Evolutionary conservation across 345 rosid species (phyloP), one percentile per base, ranked within the genome.

Genomic region (Eucalyptus erythrocorys): DNA sequence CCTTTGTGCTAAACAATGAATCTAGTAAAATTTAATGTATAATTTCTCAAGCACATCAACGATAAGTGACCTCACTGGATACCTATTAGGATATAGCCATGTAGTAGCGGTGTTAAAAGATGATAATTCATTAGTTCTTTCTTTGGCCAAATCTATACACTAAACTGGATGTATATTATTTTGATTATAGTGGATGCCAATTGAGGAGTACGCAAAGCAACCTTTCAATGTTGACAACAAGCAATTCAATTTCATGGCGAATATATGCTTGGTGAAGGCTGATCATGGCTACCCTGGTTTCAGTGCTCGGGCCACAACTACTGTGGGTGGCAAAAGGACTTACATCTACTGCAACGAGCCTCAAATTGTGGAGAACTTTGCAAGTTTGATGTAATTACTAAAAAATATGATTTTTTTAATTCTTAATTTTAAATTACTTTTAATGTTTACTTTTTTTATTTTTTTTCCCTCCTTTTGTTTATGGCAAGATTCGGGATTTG

Each of bases 181-280:
- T 3, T 53, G 24, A 22, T 89, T 50, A 26, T 90, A 97, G 98
- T 97, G 99, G 97, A 96, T 97, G 96, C 89, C 94, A 15, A 85
- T 94, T 32, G 89, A 93, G 48, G 98, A 96, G 27, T 97, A 96
- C 59, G 93, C 94, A 55, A 91, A 92, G 14, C 98, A 97, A 84
- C 93, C 95, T 8, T 95, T 89, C 88, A 88, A 92, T 84, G 88
- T 88, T 48, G 34, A 89, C 45, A 91, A 95, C 10, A 89, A 91
- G 90, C 86, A 91, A 53, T 95, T 97, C 93, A 90, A 89, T 66
- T 76, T 87, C 88, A 86, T 95, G 68, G 96, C 97, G 37, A 71
- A 93, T 86, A 91, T 97, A 76, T 97, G 99, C 92, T 87, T 87
- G 87, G 88, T 91, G 37, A 96, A 93, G 87, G 87, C 90, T 30